Conservation (phyloP, 139 green algal species). For the Volvox reticuliferus region DNA sequence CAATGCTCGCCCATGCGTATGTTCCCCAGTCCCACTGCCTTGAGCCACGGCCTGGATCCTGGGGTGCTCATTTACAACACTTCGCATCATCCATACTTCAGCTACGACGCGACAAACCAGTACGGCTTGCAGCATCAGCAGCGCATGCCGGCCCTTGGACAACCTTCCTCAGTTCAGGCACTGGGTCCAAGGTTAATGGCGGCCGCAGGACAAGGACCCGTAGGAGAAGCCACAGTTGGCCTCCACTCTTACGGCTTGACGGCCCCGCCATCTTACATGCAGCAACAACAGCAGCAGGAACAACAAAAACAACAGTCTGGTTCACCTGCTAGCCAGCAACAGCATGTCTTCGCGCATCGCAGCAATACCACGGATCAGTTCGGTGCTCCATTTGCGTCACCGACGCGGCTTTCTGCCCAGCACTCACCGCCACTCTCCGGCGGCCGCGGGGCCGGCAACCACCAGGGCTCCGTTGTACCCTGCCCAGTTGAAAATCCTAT, state of each 20-base stretch:
- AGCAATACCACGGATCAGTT: not conserved
- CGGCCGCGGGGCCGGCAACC: too few relatives aligned
- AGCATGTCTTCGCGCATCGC: not conserved
- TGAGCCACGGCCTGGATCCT: not conserved
- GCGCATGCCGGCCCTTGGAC: not conserved
- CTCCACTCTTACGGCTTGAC: not conserved
- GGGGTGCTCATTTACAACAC: not conserved
- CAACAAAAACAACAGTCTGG: not conserved
- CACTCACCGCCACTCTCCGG: not conserved
- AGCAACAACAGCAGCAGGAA: not conserved
- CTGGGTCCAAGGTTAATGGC: not conserved
- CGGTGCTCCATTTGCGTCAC: not conserved
- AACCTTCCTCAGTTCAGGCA: not conserved
- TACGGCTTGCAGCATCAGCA: slow-evolving; percentile 1
- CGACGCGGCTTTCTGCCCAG: not conserved
- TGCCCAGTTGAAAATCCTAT: too few relatives aligned
- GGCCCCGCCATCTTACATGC: not conserved
- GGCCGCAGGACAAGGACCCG: not conserved
- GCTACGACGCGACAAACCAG: not conserved
- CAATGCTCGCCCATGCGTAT: not conserved
- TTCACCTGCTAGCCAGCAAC: not conserved
- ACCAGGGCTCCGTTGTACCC: too few relatives aligned
- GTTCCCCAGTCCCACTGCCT: not conserved
- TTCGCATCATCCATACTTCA: not conserved
- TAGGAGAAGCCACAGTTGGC: too few relatives aligned